Conservation (phyloP, 2,329 filamentous ascomycete genomes). For the Xylariaceae sp. region DNA sequence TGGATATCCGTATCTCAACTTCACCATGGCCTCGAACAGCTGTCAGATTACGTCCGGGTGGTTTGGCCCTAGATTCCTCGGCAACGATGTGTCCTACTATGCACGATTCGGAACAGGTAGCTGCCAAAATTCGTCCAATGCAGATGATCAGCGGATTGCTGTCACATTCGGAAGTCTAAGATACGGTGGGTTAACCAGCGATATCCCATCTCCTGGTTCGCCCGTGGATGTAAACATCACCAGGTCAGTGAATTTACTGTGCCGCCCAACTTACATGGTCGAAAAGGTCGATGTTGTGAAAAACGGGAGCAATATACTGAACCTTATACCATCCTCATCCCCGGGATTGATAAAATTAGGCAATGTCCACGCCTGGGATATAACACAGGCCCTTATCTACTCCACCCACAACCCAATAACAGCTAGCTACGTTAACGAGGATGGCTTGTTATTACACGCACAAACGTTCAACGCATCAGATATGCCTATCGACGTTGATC, state of each 20-base stretch:
- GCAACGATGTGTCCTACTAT: neutral
- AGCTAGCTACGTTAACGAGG: too few relatives aligned
- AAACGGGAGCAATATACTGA: slow-evolving; percentile 5
- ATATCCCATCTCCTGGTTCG: neutral
- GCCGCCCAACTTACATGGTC: slow-evolving; percentile 3
- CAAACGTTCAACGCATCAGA: slow-evolving; percentile 1
- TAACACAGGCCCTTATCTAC: neutral
- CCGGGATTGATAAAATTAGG: neutral
- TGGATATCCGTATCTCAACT: slow-evolving; percentile 1
- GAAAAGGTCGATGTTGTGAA: slow-evolving; percentile 1
- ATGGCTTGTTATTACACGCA: neutral
- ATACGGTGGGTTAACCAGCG: neutral
- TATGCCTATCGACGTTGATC: neutral
- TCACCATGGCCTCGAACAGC: neutral
- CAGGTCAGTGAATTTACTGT: neutral
- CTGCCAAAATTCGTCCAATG: neutral
- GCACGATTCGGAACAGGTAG: neutral
- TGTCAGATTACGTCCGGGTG: neutral
- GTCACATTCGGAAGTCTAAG: neutral
- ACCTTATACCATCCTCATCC: neutral
- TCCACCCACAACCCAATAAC: neutral
- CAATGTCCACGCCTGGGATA: slow-evolving; percentile 9
- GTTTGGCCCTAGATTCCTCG: neutral
- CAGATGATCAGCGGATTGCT: slow-evolving; percentile 4
- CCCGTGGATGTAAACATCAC: neutral